phyloP scores from a whole-genome alignment of 305 asterid species.

The Solanum hybrid region DNA sequence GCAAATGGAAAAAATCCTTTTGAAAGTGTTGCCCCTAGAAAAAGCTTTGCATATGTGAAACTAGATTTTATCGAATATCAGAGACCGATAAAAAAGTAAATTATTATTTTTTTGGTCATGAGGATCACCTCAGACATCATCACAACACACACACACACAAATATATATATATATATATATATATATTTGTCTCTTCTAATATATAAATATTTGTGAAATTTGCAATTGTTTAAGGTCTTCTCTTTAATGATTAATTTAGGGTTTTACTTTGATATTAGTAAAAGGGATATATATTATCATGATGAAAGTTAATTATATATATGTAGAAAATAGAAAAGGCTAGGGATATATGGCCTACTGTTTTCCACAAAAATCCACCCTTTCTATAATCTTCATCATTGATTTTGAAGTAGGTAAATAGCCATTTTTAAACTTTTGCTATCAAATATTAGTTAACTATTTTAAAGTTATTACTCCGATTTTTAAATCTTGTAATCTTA shows the following conservation, averaged over 20 bases:
- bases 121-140: not conserved
- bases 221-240: not conserved
- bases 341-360: not conserved
- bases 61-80: not conserved
- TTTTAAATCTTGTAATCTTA: not conserved
- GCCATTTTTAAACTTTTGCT: not conserved
- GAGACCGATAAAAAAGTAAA: not conserved
- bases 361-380: not conserved
- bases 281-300: not conserved
- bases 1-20: not conserved
- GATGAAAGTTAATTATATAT: not conserved
- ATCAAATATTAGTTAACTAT: not conserved
- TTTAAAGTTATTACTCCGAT: not conserved
- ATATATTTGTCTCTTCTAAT: not conserved
- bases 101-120: not conserved
- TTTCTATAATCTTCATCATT: not conserved
- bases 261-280: not conserved
- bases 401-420: not conserved
- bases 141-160: not conserved
- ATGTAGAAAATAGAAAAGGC: not conserved
- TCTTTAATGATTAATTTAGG: not conserved
- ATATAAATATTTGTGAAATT: not conserved
- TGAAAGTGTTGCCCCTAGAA: rapidly evolving
- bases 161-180: too few relatives aligned
- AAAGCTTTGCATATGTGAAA: not conserved